Evolutionary conservation across 139 green algal genomes (phyloP).

Genomic region (Mesostigma viride): DNA sequence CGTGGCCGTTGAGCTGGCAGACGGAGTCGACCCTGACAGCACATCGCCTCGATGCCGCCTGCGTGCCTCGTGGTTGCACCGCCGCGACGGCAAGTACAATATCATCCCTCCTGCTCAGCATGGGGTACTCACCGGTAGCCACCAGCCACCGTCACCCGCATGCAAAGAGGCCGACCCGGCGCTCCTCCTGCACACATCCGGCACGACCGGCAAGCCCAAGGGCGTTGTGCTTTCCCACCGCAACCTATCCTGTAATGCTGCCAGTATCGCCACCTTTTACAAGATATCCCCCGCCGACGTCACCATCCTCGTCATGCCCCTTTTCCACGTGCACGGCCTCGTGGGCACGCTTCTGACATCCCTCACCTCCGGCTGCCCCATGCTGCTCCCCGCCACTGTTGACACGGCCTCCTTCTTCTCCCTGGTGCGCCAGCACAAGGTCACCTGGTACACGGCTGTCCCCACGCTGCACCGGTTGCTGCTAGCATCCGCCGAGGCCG

Average conservation of each 20-base stretch:
- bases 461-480: slow-evolving; percentile 79
- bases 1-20: not conserved
- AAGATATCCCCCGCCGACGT: slow-evolving; percentile 48
- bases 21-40: not conserved
- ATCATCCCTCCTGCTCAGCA: too few species aligned
- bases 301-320: slow-evolving; percentile 62
- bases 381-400: slow-evolving; percentile 58
- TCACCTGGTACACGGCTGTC: slow-evolving; percentile 81
- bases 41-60: not conserved
- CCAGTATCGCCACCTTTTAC: slow-evolving; percentile 67
- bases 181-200: slow-evolving; percentile 77
- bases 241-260: slow-evolving; percentile 58
- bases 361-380: slow-evolving; percentile 42
- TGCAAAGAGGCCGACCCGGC: slow-evolving; percentile 11
- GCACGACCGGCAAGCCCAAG: slow-evolving; percentile 72
- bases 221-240: slow-evolving; percentile 65
- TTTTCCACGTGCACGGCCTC: slow-evolving; percentile 86
- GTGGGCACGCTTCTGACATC: slow-evolving; percentile 64
- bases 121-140: not conserved
- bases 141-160: not conserved
- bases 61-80: not conserved
- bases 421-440: slow-evolving; percentile 37
- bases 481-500: slow-evolving; percentile 13
- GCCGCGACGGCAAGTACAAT: not conserved
- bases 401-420: slow-evolving; percentile 63